Base-by-base conservation (phyloP, 139 green algal species). In the Volvox africanus region DNA sequence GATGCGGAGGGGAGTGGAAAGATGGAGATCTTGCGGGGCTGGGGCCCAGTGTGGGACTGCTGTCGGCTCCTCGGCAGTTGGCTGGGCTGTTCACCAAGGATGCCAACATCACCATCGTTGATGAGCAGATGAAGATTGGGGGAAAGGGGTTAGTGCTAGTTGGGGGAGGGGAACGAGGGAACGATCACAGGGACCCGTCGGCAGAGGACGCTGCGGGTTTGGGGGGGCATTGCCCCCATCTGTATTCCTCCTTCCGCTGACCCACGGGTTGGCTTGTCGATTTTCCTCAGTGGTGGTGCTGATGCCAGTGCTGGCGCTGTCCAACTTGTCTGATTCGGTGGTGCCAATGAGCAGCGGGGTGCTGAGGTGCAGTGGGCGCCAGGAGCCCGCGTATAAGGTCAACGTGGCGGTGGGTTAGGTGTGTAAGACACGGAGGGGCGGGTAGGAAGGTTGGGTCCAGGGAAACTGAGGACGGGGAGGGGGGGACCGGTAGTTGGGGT, bases 221-320 rank as follows among this genome's bases (percentile, higher is more conserved):
- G n/a, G n/a, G n/a, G n/a, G n/a, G n/a, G n/a, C n/a, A n/a, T n/a
- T n/a, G n/a, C n/a, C n/a, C n/a, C n/a, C n/a, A n/a, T n/a, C n/a
- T n/a, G n/a, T n/a, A n/a, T n/a, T n/a, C n/a, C n/a, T n/a, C n/a
- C n/a, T n/a, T n/a, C n/a, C n/a, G n/a, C n/a, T n/a, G n/a, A n/a
- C n/a, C n/a, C n/a, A n/a, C n/a, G n/a, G n/a, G n/a, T n/a, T n/a
- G n/a, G n/a, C n/a, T n/a, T n/a, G n/a, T n/a, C n/a, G n/a, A n/a
- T 44, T 65, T 24, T 55, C 9, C 44, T 11, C 86, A 90, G 87
- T 91, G 22, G 61, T 35, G 9, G 2, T 0, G 33, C 76, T 86
- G 61, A 91, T 91, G 87, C 87, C 87, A 0, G 61, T 91, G 33
- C 87, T 91, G 61, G n/a, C 76, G 61, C 33, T 91, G 76, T 71